These are phyloP conservation scores for Globisporangium alternatum DNA, from an alignment of 352 stramenopile species.

Conservation along the genomic window DNA sequence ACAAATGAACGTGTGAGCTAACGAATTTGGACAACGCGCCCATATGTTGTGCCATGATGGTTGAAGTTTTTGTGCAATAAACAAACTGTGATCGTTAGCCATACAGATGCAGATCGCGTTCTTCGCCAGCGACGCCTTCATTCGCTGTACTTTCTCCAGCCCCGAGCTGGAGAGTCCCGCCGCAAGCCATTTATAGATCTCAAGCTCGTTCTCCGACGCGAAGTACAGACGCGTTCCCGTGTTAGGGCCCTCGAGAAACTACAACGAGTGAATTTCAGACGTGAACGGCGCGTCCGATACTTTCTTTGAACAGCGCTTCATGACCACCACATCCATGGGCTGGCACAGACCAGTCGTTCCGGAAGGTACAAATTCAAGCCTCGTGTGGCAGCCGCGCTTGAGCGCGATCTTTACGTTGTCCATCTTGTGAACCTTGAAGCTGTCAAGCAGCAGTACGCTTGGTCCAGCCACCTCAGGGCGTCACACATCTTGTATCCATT, in stretches of 20 bases:
- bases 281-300: background rate
- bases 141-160: background rate
- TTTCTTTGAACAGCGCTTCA: conserved; percentile 7
- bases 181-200: background rate
- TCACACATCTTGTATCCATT: conserved; percentile 1
- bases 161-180: background rate
- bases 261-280: background rate
- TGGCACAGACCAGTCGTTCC: conserved; percentile 17
- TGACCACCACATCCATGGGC: conserved; percentile 17
- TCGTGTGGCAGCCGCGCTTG: conserved; percentile 11
- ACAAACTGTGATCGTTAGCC: background rate
- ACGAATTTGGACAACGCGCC: background rate
- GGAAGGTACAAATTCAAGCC: conserved; percentile 16
- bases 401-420: background rate
- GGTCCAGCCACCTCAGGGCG: background rate
- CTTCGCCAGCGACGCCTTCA: background rate
- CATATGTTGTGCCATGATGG: background rate
- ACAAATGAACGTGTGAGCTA: background rate
- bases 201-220: background rate
- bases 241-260: background rate
- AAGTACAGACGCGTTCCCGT: background rate
- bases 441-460: background rate
- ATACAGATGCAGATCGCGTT: background rate
- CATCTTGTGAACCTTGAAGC: conserved; percentile 3
- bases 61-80: background rate